Evolutionary conservation across 164 flowering plant genomes (phyloP).

Genomic region (Protea cynaroides): DNA sequence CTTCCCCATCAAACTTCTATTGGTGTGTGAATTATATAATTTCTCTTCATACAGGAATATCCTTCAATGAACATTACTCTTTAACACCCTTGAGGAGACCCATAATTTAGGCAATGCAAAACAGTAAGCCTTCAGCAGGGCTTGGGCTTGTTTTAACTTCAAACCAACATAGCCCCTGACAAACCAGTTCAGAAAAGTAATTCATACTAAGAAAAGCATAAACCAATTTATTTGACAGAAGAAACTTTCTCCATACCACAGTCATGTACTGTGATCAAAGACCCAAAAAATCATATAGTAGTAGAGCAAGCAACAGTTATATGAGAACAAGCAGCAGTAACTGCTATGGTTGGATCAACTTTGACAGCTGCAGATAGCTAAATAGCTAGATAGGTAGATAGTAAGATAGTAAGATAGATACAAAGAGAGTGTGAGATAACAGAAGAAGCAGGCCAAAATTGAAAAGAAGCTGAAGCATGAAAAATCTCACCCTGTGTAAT

Average conservation of each 20-base stretch:
- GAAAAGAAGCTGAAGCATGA: not conserved
- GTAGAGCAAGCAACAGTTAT: not conserved
- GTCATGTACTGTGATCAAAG: not conserved
- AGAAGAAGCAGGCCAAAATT: not conserved
- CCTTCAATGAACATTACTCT: constrained; percentile 48
- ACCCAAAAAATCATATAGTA: not conserved
- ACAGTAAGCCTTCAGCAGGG: constrained; percentile 60
- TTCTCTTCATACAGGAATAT: constrained; percentile 51
- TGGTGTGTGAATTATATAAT: constrained; percentile 39
- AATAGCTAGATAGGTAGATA: no score
- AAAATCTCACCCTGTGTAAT: constrained; percentile 68
- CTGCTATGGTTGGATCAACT: not conserved
- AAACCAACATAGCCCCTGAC: constrained; percentile 78
- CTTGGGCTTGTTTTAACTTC: constrained; percentile 86
- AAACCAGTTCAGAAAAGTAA: constrained; percentile 67
- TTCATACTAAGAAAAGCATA: constrained; percentile 33
- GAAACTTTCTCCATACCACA: not conserved
- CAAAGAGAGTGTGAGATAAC: no score
- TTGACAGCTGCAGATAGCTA: not conserved
- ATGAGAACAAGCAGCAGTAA: not conserved
- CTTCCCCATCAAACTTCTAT: constrained; percentile 66
- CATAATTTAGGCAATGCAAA: constrained; percentile 48
- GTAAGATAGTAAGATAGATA: no score
- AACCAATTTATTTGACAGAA: constrained; percentile 13
- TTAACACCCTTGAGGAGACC: constrained; percentile 43